Base-by-base conservation (phyloP, 2,329 filamentous ascomycete species). In the Exophiala viscosa region DNA sequence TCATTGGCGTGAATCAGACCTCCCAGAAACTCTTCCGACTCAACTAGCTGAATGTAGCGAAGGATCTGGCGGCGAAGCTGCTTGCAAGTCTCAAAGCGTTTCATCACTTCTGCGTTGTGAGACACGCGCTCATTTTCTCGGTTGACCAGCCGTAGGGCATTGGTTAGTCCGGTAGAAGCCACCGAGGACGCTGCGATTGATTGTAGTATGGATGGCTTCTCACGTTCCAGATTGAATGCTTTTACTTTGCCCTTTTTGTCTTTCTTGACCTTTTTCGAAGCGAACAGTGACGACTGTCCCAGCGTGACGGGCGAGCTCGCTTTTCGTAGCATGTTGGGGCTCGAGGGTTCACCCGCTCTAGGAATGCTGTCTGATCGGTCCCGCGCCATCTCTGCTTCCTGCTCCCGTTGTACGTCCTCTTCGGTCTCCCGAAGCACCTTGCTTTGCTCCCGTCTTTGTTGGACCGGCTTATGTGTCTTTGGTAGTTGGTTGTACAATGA, bases 1-100 rank as follows among this genome's bases (percentile, higher is more conserved):
- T 99, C 93, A 64, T 99, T 97, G 59, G 92, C 91, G 64, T 93
- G 89, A 14, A 99, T 84, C 3, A 99, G 78, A 55, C 89, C 86
- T 38, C 92, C 93, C 7, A 99, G 84, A 78, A 88, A 96, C 65
- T 97, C 85, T 65, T 97, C 92, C 7, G 84, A 86, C 67, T 96
- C 89, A 10, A 97, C 87, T 45, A 90, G 81, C 66, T 97, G 90
- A 58, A 97, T 96, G 68, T 96, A 97, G 50, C 90, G 86, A 35
- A 97, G 68, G 28, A 97, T 87, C 67, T 89, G 88, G 52, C 90
- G 81, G 44, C 93, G 82, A 10, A 97, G 80, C 43, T 83, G 78
- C 69, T 96, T 97, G 77, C 92, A 97, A 1, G 75, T 79, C 62
- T 96, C 90, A 60, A 97, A 96, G 2, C 85, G 82, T 60, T 84